These are phyloP conservation scores for Leccinellum albellum DNA, from an alignment of 768 basidiomycete species.

Conservation along the genomic window DNA sequence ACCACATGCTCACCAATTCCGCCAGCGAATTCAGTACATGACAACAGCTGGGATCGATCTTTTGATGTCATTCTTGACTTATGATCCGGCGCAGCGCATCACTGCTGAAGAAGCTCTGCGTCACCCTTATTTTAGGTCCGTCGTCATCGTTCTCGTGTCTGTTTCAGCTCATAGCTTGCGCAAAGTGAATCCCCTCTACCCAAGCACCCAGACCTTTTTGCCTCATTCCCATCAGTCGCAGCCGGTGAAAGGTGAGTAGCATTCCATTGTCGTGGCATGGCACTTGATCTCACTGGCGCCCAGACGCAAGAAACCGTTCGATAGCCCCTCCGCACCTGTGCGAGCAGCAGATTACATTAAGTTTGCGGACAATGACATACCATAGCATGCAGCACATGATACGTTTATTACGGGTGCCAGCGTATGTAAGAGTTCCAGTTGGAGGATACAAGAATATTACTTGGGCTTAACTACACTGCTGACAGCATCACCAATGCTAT, in stretches of 20 bases:
- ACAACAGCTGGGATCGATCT: conserved; percentile 83
- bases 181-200: conserved; percentile 87
- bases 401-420: conserved; percentile 1
- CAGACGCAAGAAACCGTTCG: conserved; percentile 74
- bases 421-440: not conserved
- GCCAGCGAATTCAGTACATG: conserved; percentile 83
- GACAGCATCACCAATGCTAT: conserved; percentile 11
- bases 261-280: not conserved
- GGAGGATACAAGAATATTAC: not conserved
- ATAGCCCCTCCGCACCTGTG: conserved; percentile 77
- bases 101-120: conserved; percentile 85
- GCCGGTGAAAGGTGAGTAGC: conserved; percentile 85
- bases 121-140: conserved; percentile 88
- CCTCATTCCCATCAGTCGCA: conserved; percentile 92
- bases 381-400: conserved; percentile 13
- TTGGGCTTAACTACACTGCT: conserved; percentile 2
- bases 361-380: conserved; percentile 58
- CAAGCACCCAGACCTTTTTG: conserved; percentile 94
- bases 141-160: not conserved
- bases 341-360: conserved; percentile 67
- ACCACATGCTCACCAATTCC: conserved; percentile 70
- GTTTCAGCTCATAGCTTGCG: not conserved
- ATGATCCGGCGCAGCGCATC: conserved; percentile 85
- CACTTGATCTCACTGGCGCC: conserved; percentile 11
- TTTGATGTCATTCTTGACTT: conserved; percentile 74